Base-by-base conservation (phyloP, 257 asterid genomes). In the Scutellaria barbata region DNA sequence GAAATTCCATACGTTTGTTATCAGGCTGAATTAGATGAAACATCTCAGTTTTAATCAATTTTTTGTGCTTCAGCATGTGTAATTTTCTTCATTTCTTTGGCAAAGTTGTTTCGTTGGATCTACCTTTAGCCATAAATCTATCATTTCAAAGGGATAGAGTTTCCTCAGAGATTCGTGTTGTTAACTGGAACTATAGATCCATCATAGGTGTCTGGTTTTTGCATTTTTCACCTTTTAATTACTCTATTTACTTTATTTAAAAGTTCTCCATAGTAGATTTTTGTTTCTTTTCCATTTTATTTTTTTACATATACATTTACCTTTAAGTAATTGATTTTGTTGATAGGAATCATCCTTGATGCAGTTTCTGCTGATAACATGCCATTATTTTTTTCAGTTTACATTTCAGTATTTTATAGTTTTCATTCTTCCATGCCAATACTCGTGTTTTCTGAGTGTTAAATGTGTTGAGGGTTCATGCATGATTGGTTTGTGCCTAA, bases 51-150 rank as follows among this genome's bases (percentile, higher is more conserved):
- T 47, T n/a, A 8, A 2, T 40, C 11, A 20, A 22, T 7, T 20
- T 63, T 51, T 42, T 37, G 41, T 20, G 35, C 67, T 73, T 58
- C 25, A 64, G 64, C 52, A 63, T 64, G 47, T 42, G 47, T 16
- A 0, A 4, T 37, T 55, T 45, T 30, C 42, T 33, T 13, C 48
- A 3, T 56, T 63, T 56, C 30, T 47, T 51, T 17, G 50, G 43
- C 20, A 40, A 8, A 40, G 47, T 63, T 22, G 14, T 63, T 43
- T 37, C 18, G 13, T 17, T 58, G 13, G 37, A 39, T 51, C 35
- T 37, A 66, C 41, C 43, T 16, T 39, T 33, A 30, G 53, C 48
- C 18, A 20, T 11, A 35, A 53, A 10, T 53, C 43, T 11, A 17
- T 47, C 53, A 45, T 33, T 66, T 51, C n/a, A 64, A 33, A 45